Base-by-base conservation (phyloP, 768 basidiomycete species). In the Tylopilus subfusipes region DNA sequence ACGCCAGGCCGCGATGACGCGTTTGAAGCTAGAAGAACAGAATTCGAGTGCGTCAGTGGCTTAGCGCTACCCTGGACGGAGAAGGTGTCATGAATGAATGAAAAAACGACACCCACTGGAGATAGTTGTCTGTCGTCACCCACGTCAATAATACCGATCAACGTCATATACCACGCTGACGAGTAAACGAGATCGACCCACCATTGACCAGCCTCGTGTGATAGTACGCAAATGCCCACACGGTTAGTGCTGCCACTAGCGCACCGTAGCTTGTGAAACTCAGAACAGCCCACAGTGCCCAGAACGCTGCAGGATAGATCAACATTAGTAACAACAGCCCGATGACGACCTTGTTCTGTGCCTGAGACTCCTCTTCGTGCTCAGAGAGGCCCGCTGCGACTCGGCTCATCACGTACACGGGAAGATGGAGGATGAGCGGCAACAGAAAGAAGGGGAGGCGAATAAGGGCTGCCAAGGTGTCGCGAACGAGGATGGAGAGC, bases 261-360 rank as follows among this genome's bases (percentile, higher is more conserved):
- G 86, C 88, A 2, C 94, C 95, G 6, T 82, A 61, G 4, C 83
- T 79, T 1, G 85, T 88, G 58, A 87, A 88, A 76, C 82, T 82
- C 54, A 97, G 78, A 39, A 93, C 67, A 14, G 87, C 84, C 93
- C 94, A 99, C 8, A 96, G 71, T 56, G 83, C 79, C 66, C 91
- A 83, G 75, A 98, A 98, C 31, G 86, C 72, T n/a, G 84, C 68
- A 21, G 92, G 86, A 74, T 98, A 97, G 40, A 89, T 85, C 58
- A 84, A 65, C 51, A 91, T 64, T 53, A 88, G 72, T 36, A 88
- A 82, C 50, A 97, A 70, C 33, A 96, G 63, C 2, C 93, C 93
- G 62, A 96, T 86, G 13, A 90, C 85, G 42, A 97, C 83, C 77
- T 99, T 99, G 77, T 93, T 98, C 78, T 98, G 95, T 42, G 96